Conservation (phyloP, 2,329 filamentous ascomycete species). For the Botrytis galanthina region DNA sequence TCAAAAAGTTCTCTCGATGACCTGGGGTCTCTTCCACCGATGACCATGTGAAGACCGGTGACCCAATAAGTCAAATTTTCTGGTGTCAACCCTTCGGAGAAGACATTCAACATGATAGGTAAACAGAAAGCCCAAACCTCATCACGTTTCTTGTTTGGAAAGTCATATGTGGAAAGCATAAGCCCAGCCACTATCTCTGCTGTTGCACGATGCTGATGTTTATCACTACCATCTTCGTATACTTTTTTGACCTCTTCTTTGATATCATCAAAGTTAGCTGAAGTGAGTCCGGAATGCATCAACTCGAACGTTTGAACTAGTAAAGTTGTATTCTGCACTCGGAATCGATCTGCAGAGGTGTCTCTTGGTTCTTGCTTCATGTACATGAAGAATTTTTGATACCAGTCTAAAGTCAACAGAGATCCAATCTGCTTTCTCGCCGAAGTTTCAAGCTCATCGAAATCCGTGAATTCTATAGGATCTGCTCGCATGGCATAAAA, state of each 20-base stretch:
- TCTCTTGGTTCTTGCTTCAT: slow-evolving; percentile 96
- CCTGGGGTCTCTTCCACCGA: slow-evolving; percentile 86
- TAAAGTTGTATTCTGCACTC: slow-evolving; percentile 82
- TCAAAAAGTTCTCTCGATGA: slow-evolving; percentile 83
- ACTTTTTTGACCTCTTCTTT: slow-evolving; percentile 74
- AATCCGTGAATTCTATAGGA: slow-evolving; percentile 62
- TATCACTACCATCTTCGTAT: slow-evolving; percentile 91
- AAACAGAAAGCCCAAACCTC: slow-evolving; percentile 87
- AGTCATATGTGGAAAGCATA: slow-evolving; percentile 76
- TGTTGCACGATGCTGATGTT: slow-evolving; percentile 95
- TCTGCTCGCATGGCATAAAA: slow-evolving; percentile 78
- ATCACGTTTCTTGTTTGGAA: slow-evolving; percentile 69
- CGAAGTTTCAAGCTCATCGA: slow-evolving; percentile 75
- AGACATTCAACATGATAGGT: slow-evolving; percentile 80
- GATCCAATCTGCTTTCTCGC: slow-evolving; percentile 77
- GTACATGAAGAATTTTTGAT: slow-evolving; percentile 83
- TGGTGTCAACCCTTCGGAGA: slow-evolving; percentile 88
- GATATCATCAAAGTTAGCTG: slow-evolving; percentile 81
- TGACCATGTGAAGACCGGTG: slow-evolving; percentile 83
- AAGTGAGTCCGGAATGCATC: slow-evolving; percentile 75
- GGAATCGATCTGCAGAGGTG: slow-evolving; percentile 75
- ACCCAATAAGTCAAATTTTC: slow-evolving; percentile 96
- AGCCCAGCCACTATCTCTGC: slow-evolving; percentile 89
- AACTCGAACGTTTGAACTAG: slow-evolving; percentile 89
- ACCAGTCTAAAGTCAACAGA: slow-evolving; percentile 79